These are phyloP conservation scores for Curvularia sp. DNA, from an alignment of 2,329 filamentous ascomycete genomes.

Conservation along the genomic window DNA sequence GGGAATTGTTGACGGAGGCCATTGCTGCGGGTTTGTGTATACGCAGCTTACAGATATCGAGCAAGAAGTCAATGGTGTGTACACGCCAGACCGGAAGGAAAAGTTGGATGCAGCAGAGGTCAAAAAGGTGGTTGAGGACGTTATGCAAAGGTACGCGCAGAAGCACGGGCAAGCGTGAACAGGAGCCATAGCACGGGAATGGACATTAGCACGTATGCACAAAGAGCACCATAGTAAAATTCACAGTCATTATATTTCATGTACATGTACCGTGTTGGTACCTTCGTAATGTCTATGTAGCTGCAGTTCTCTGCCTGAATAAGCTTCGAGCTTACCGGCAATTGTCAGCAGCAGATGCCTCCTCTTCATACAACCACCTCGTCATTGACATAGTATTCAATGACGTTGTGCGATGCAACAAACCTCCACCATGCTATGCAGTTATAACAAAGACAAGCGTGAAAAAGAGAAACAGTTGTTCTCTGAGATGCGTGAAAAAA, in stretches of 20 bases:
- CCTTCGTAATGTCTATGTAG: slow-evolving; percentile 5
- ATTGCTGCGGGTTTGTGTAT: slow-evolving; percentile 69
- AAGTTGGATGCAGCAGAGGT: slow-evolving; percentile 66
- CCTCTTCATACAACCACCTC: background rate
- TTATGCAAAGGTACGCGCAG: slow-evolving; percentile 28
- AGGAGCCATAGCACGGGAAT: background rate
- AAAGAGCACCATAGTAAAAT: background rate
- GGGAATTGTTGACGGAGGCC: slow-evolving; percentile 63
- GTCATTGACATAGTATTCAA: background rate
- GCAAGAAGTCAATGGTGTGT: slow-evolving; percentile 72
- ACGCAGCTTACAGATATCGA: slow-evolving; percentile 70
- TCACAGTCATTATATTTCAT: background rate
- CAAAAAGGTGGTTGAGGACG: slow-evolving; percentile 63
- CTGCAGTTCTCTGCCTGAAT: background rate
- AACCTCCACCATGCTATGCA: slow-evolving; percentile 5
- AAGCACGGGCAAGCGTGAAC: slow-evolving; percentile 24
- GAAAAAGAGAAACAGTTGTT: slow-evolving; percentile 7
- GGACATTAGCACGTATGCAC: background rate
- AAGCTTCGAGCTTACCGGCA: background rate
- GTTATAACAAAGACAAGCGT: slow-evolving; percentile 1
- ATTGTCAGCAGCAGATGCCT: background rate
- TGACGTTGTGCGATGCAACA: background rate
- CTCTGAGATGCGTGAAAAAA: slow-evolving; percentile 18
- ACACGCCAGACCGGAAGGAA: slow-evolving; percentile 64
- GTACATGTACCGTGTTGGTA: background rate